These are phyloP conservation scores for Tuctoria greenei DNA, from an alignment of 176 grass and related monocot genomes.

Conservation along the genomic window DNA sequence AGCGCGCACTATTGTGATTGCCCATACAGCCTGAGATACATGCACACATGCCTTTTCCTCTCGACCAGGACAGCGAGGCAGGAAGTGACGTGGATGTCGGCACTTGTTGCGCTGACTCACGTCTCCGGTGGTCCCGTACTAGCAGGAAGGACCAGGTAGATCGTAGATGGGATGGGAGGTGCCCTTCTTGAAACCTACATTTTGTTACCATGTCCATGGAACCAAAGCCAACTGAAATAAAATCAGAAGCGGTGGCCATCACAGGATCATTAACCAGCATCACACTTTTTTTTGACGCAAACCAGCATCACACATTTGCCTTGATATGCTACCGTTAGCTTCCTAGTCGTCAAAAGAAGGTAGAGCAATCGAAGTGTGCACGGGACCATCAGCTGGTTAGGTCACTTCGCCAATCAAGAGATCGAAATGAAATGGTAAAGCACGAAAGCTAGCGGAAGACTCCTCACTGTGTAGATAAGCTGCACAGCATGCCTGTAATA, in stretches of 20 bases:
- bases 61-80: constrained; percentile 12
- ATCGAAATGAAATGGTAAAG: background rate
- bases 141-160: background rate
- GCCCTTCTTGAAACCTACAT: background rate
- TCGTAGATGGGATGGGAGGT: too few species aligned
- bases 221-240: background rate
- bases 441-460: background rate
- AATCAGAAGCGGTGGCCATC: background rate
- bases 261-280: background rate
- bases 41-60: background rate
- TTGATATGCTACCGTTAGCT: background rate
- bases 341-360: background rate
- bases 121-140: background rate
- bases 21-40: background rate
- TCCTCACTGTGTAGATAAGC: background rate
- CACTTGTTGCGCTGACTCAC: constrained; percentile 37
- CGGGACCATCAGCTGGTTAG: background rate
- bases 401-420: background rate
- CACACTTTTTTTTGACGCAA: too few species aligned
- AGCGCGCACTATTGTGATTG: background rate
- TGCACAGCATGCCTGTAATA: background rate
- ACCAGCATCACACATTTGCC: too few species aligned
- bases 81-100: constrained; percentile 36
- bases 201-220: background rate
- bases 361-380: background rate